Conservation (phyloP, 2,329 filamentous ascomycete genomes). For the Cyphellophora europaea region DNA sequence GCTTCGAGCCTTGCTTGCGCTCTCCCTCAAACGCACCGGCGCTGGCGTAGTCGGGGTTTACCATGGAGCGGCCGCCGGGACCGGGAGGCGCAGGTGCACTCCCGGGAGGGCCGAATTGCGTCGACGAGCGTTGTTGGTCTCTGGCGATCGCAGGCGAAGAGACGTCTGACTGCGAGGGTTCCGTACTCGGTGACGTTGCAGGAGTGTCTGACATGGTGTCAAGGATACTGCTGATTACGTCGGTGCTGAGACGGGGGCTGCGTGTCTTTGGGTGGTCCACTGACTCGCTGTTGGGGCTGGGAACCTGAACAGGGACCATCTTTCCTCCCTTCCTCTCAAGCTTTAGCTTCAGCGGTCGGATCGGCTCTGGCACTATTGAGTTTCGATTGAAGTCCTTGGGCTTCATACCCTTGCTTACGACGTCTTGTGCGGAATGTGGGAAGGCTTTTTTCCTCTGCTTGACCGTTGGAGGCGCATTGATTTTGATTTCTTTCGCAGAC, state of each 20-base stretch:
- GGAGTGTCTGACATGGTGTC: conserved; percentile 16
- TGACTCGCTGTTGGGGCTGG: conserved; percentile 1
- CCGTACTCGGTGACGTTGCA: conserved; percentile 10
- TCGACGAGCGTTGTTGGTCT: conserved; percentile 11
- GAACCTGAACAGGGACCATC: conserved; percentile 11
- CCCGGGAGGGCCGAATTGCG: conserved; percentile 9
- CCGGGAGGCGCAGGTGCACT: conserved; percentile 15
- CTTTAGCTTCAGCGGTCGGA: conserved; percentile 12
- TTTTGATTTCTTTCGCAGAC: conserved; percentile 1
- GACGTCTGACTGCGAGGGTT: conserved; percentile 1
- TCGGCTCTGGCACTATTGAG: conserved; percentile 7
- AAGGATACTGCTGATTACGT: conserved; percentile 13
- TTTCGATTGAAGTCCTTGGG: conserved; percentile 8
- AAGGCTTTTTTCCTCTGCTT: conserved; percentile 5
- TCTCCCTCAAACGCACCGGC: conserved; percentile 17
- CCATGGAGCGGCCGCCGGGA: conserved; percentile 16
- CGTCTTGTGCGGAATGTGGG: conserved; percentile 3
- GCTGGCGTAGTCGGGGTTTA: conserved; percentile 16
- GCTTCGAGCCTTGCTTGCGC: conserved; percentile 12
- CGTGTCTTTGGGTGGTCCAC: conserved; percentile 2
- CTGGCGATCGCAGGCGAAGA: conserved; percentile 4
- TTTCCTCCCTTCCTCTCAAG: conserved; percentile 13
- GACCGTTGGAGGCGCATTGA: not conserved
- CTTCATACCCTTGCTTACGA: conserved; percentile 10
- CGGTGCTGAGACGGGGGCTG: conserved; percentile 2